Conservation (phyloP, 1,139 yeast species). For the Maudiozyma humilis region DNA sequence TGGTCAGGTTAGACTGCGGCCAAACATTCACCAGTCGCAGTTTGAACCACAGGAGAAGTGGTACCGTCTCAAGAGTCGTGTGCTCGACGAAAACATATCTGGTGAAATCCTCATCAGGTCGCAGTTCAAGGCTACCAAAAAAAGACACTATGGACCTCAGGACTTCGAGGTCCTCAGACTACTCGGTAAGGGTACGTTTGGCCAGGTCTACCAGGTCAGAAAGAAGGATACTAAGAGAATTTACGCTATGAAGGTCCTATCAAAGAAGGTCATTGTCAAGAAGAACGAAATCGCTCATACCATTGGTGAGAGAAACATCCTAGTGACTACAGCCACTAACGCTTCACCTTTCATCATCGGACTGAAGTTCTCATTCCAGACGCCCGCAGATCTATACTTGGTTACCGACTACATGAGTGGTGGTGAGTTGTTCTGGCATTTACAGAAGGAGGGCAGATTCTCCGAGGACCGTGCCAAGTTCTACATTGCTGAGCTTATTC, state of each 20-base stretch:
- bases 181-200: constrained; percentile 94
- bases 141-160: constrained; percentile 80
- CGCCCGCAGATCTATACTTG: constrained; percentile 80
- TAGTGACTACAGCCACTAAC: constrained; percentile 81
- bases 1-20: constrained; percentile 73
- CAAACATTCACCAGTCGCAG: constrained; percentile 40
- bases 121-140: constrained; percentile 61
- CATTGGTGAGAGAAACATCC: constrained; percentile 88
- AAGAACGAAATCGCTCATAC: constrained; percentile 97
- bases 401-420: constrained; percentile 98
- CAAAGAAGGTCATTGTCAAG: constrained; percentile 88
- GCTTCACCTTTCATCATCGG: constrained; percentile 90
- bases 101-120: constrained; percentile 73
- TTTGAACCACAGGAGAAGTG: constrained; percentile 40
- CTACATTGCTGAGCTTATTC: constrained; percentile 87
- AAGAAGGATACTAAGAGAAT: constrained; percentile 82
- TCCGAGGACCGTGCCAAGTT: constrained; percentile 89
- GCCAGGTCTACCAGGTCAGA: constrained; percentile 91
- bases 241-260: constrained; percentile 93
- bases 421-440: constrained; percentile 95
- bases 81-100: constrained; percentile 64
- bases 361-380: constrained; percentile 88
- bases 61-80: constrained; percentile 66
- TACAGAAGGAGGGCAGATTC: constrained; percentile 92
- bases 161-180: constrained; percentile 87